Base-by-base conservation (phyloP, 2,329 filamentous ascomycete species). In the Balansia obtecta region DNA sequence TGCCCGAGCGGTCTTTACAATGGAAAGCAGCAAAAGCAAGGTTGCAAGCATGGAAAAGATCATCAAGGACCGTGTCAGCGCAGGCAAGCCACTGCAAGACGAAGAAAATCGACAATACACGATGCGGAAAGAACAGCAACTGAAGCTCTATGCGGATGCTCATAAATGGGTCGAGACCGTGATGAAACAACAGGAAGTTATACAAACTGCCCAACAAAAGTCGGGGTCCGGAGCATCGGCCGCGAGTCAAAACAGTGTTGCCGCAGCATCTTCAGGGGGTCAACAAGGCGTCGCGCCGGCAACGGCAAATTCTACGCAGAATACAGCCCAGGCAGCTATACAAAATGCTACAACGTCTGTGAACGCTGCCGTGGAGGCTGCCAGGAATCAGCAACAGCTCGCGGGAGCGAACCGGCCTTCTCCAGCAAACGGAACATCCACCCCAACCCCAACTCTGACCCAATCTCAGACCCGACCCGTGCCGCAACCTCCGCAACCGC, bases 131-230 rank as follows among this genome's bases (percentile, higher is more conserved):
- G 71, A 71, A 2, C 61, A 66, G 15, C 61, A 71, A 11, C 61
- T 70, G 15, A 78, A 75, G 54, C 54, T 64, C 9, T 68, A 76
- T 53, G 59, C 59, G 0, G 72, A 77, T 2, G 73, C 74, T 0
- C 67, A 71, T 22, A 68, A 64, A 18, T 77, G 73, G 56, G 69
- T 77, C 3, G 71, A 73, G 13, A 61, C 56, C 5, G 71, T 78
- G 41, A 65, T 75, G 3, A 71, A 71, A 49, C 68, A 72, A 45
- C 73, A 75, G 50, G 66, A 65, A 34, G 57, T 56, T 11, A 57
- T 68, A 12, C 62, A 63, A 40, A 58, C 57, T 40, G 55, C 53
- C 18, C 56, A 54, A 5, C 62, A 64, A 45, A 48, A 53, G 32
- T 13, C 39, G n/a, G 46, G 39, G 15, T 15, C 42, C 33, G 45